These are phyloP conservation scores for Glycine soja DNA, from an alignment of 306 rosid species.

Conservation along the genomic window DNA sequence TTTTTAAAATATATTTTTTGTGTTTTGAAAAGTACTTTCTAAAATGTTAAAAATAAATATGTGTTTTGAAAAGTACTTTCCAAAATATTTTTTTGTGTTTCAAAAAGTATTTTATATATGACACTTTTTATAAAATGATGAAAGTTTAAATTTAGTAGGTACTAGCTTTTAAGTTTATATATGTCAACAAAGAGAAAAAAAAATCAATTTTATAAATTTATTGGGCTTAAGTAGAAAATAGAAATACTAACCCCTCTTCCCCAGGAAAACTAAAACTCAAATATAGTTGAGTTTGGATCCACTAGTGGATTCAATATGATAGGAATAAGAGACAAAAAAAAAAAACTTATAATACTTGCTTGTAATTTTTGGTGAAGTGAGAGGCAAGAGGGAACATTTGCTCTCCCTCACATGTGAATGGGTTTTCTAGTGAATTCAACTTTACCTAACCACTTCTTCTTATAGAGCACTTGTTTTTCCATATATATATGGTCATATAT, in stretches of 20 bases:
- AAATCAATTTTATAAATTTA: background rate
- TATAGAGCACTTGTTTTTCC: background rate
- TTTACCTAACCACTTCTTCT: background rate
- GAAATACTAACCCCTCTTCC: background rate
- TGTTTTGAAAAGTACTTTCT: too few species aligned
- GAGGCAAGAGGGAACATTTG: background rate
- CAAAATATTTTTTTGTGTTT: too few species aligned
- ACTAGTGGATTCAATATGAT: background rate
- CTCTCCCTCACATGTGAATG: constrained; percentile 1
- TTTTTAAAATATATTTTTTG: too few species aligned
- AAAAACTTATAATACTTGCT: too few species aligned
- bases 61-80: too few species aligned
- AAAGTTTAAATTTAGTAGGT: background rate
- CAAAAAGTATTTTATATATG: too few species aligned
- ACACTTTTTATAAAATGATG: background rate
- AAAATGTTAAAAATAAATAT: background rate
- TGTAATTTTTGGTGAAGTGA: too few species aligned
- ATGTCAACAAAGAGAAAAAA: too few species aligned
- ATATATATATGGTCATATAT: background rate
- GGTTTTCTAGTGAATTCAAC: background rate
- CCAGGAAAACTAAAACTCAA: background rate
- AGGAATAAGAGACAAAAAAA: background rate
- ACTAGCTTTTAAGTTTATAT: background rate
- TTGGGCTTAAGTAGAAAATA: background rate
- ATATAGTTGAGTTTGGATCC: background rate